Conservation (phyloP, 176 grass and related monocot species). For the Pharus latifolius region DNA sequence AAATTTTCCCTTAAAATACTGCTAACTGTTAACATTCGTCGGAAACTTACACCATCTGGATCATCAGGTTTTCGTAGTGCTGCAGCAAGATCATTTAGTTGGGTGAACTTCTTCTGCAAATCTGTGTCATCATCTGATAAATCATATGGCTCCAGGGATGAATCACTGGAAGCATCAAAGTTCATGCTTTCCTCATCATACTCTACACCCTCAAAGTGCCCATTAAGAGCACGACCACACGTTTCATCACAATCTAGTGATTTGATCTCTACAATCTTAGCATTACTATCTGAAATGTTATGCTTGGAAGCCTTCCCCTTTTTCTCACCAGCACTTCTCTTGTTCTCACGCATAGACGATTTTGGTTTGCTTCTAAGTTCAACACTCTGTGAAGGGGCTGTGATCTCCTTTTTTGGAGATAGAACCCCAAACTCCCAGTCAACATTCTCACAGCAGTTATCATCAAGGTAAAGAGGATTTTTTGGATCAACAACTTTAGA, state of each 20-base stretch:
- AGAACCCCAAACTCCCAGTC: constrained; percentile 86
- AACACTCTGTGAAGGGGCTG: constrained; percentile 25
- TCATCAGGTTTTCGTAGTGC: constrained; percentile 88
- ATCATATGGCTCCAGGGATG: constrained; percentile 92
- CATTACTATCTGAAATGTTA: constrained; percentile 13
- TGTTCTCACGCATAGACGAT: constrained; percentile 23
- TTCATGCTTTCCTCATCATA: constrained; percentile 30
- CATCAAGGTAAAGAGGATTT: constrained; percentile 90
- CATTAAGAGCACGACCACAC: constrained; percentile 17
- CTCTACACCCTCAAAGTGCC: constrained; percentile 25
- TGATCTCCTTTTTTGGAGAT: constrained; percentile 34
- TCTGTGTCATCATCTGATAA: constrained; percentile 75
- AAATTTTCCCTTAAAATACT: too few relatives aligned
- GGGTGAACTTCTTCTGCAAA: constrained; percentile 67
- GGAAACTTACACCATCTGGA: constrained; percentile 75
- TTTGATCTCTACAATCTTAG: constrained; percentile 35
- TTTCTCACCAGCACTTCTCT: constrained; percentile 38
- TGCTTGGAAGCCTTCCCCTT: constrained; percentile 32
- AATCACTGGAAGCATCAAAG: constrained; percentile 60
- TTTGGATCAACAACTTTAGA: constrained; percentile 90
- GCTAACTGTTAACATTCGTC: background rate
- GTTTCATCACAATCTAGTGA: constrained; percentile 44
- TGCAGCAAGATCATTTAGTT: constrained; percentile 57
- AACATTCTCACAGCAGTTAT: constrained; percentile 64
- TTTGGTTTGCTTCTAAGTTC: constrained; percentile 34